phyloP scores from a whole-genome alignment of 2,329 filamentous ascomycete genomes.

The Colletotrichum musae region DNA sequence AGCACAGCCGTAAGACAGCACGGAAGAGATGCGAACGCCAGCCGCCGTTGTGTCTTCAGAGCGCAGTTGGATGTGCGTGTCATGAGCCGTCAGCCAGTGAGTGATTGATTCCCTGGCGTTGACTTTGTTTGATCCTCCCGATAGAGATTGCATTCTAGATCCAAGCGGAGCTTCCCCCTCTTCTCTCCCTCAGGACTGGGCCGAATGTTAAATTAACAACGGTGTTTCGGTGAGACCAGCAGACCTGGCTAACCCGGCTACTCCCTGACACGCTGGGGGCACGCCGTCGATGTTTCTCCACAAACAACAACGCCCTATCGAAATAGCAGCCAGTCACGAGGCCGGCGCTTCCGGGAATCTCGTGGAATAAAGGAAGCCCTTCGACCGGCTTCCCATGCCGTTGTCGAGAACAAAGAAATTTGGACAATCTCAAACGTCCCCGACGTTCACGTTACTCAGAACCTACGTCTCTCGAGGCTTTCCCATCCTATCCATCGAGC shows the following conservation, averaged over 20 bases:
- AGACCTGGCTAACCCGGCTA: constrained; percentile 1
- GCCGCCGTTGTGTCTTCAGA: constrained; percentile 7
- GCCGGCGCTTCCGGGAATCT: constrained; percentile 12
- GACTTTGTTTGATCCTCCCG: constrained; percentile 32
- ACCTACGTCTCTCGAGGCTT: background rate
- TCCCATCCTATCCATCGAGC: constrained; percentile 1
- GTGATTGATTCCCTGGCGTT: background rate
- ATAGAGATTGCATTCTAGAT: constrained; percentile 22
- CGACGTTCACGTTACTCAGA: background rate
- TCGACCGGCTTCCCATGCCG: constrained; percentile 14
- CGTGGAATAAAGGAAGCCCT: background rate
- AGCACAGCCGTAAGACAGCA: constrained; percentile 23
- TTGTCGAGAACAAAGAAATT: constrained; percentile 11
- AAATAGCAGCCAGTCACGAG: background rate
- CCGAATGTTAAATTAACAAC: constrained; percentile 28
- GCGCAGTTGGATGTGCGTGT: no score
- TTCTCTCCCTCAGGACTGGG: constrained; percentile 1
- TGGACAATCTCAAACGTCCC: constrained; percentile 3
- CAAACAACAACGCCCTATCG: constrained; percentile 6
- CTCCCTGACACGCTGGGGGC: background rate
- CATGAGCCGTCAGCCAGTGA: no score
- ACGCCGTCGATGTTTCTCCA: background rate
- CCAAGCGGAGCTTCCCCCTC: constrained; percentile 10
- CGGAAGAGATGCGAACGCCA: background rate
- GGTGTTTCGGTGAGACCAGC: constrained; percentile 21